Base-by-base conservation (phyloP, 495 filamentous ascomycete genomes). In the Penicillium antarcticum region DNA sequence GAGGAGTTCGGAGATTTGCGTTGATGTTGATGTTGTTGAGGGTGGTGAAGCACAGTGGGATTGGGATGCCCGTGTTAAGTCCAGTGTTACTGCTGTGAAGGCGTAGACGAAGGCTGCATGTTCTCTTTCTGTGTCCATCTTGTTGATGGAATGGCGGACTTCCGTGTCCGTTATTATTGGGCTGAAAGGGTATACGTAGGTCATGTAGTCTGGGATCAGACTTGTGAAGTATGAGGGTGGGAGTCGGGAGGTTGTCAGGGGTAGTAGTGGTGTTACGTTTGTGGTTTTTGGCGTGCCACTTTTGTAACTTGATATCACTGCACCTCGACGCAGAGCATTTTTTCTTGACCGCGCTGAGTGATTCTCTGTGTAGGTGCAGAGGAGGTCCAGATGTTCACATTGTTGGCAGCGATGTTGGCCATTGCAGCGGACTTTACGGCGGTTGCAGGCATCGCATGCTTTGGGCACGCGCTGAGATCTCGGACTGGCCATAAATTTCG, bases 341-440 rank as follows among this genome's bases (percentile, higher is more conserved):
- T 64, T 67, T 9, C 63, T 52, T 34, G 58, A 59, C 23, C 60
- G 61, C 10, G 51, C 47, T 13, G 41, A n/a, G 2, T 35, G 43
- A 17, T 45, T 55, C 17, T 56, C 51, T 18, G 60, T 49, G 37
- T 68, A 68, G 0, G 56, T 66, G 45, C 63, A 68, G 17, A 41
- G 57, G n/a, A 68, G 35, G 12, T 57, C 55, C 14, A 61, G 31
- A 36, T 68, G 65, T 13, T 60, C 55, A 45, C 65, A 66, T 34
- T 68, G 65, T 55, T 68, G 65, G 41, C 65, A 68, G 36, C 45
- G 21, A 21, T 48, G 31, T 29, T 60, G 57, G 40, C 60, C 62
- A 62, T 92, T 89, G 69, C 89, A 92, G 42, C 87, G 85, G 11
- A 92, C 88, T 66, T 92, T 94, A 51, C 89, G 78, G 12, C 83